Conservation (phyloP, 305 asterid genomes). For the Withania somnifera region DNA sequence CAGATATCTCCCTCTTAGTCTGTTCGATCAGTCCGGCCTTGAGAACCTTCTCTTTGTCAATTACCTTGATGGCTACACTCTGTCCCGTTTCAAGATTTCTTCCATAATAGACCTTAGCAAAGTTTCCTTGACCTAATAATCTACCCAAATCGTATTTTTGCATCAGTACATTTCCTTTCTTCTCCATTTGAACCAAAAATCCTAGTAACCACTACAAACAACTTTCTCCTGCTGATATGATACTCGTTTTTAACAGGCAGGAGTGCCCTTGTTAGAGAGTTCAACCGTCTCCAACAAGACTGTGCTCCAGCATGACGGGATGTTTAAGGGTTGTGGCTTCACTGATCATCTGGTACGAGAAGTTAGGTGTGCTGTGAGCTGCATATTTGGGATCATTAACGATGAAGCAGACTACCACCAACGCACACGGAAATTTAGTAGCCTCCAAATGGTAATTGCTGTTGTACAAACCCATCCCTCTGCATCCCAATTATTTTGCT, state of each 20-base stretch:
- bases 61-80: conserved; percentile 32
- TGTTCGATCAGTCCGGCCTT: conserved; percentile 29
- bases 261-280: background rate
- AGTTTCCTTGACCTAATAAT: conserved; percentile 30
- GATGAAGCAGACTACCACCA: background rate
- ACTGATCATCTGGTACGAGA: conserved; percentile 10
- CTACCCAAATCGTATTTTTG: conserved; percentile 26
- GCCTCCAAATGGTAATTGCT: conserved; percentile 2
- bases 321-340: background rate
- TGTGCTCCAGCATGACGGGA: conserved; percentile 3
- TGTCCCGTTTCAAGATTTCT: conserved; percentile 21
- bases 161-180: conserved; percentile 19
- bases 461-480: conserved; percentile 16
- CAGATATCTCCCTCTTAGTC: conserved; percentile 32
- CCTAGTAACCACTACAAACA: background rate
- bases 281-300: conserved; percentile 11
- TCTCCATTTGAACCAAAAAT: conserved; percentile 8
- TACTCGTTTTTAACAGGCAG: background rate
- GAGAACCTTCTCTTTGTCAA: conserved; percentile 26
- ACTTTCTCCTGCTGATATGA: conserved; percentile 5
- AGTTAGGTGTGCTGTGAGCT: background rate
- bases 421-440: background rate
- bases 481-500: conserved; percentile 13
- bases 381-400: conserved; percentile 3
- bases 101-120: conserved; percentile 32